phyloP scores from a whole-genome alignment of 2,329 filamentous ascomycete species.

The Ophiostoma tasmaniense region DNA sequence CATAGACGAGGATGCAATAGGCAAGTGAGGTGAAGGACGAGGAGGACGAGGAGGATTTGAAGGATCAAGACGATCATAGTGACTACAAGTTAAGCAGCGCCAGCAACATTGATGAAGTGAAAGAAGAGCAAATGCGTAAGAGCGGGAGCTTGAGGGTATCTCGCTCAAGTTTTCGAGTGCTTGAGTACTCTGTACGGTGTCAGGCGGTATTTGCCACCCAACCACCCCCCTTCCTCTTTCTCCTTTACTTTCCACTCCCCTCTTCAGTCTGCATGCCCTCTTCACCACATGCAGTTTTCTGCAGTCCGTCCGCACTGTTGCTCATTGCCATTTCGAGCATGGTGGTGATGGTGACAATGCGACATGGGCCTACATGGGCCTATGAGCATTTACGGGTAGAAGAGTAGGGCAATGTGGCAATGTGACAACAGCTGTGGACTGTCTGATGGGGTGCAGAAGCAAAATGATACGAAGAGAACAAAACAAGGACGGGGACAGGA shows the following conservation, averaged over 20 bases:
- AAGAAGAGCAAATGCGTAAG: background rate
- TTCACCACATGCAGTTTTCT: background rate
- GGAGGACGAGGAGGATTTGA: background rate
- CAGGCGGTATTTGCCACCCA: background rate
- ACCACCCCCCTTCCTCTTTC: background rate
- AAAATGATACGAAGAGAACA: background rate
- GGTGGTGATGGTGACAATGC: slow-evolving; percentile 4
- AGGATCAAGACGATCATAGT: background rate
- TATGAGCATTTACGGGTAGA: background rate
- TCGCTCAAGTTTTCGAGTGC: no score
- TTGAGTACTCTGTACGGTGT: background rate
- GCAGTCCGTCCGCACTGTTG: background rate
- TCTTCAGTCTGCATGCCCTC: background rate
- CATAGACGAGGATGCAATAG: background rate
- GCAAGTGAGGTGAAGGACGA: no score
- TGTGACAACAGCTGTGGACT: slow-evolving; percentile 8
- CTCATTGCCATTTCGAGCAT: background rate
- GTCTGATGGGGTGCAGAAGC: background rate
- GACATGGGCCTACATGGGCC: background rate
- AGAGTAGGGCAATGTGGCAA: slow-evolving; percentile 1
- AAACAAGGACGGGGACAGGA: background rate
- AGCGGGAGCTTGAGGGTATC: background rate
- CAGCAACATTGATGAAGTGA: background rate
- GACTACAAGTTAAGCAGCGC: background rate
- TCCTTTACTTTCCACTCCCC: background rate